A percentile compares a stretch with the other conserved stretches of the same genome.
Conservation (phyloP, 192 early-diverging fungal species). For the Neocallimastix lanati region DNA sequence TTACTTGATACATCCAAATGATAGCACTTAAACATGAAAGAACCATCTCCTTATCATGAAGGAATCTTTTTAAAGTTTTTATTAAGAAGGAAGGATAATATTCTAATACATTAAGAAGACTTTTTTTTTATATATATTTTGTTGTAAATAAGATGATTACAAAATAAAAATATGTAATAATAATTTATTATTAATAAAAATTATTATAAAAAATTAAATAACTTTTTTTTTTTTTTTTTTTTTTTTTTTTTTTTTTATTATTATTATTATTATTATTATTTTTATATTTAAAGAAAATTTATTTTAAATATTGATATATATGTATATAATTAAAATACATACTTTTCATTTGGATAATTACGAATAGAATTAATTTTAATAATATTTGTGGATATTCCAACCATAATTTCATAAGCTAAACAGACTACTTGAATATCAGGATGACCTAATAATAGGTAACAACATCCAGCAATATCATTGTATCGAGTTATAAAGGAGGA, state of each 20-base stretch:
- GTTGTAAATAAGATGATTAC: no score
- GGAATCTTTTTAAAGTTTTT: not conserved
- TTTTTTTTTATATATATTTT: no score
- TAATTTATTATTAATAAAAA: no score
- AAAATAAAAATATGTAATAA: no score
- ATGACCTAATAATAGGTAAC: not conserved
- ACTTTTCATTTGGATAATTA: not conserved
- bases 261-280: no score
- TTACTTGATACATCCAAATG: not conserved
- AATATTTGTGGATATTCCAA: not conserved
- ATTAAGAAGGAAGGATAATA: not conserved
- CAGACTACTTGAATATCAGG: not conserved
- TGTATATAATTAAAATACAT: no score
- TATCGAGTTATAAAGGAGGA: not conserved
- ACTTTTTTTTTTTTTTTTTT: no score
- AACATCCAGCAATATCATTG: not conserved
- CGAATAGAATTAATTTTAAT: not conserved
- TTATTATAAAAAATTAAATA: no score
- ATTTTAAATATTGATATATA: no score
- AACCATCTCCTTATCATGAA: not conserved
- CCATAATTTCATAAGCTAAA: not conserved
- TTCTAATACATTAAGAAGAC: not conserved
- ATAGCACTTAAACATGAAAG: not conserved
- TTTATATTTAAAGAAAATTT: no score
- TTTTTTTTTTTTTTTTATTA: no score